These are phyloP conservation scores for Diaporthe eres DNA, from an alignment of 2,329 filamentous ascomycete genomes.

Conservation along the genomic window DNA sequence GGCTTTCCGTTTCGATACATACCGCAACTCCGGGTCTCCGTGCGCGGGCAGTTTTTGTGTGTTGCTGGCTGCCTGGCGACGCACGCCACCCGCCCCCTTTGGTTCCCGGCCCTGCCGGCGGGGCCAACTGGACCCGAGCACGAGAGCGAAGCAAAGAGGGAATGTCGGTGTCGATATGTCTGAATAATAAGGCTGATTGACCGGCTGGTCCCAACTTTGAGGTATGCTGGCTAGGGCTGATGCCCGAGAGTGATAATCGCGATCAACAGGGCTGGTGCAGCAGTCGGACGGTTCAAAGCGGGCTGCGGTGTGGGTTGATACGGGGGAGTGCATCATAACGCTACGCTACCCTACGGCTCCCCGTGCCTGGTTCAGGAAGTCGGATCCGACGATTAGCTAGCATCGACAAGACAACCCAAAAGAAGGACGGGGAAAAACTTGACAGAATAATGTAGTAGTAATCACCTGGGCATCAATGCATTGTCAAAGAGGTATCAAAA, in stretches of 20 bases:
- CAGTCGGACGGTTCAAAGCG: background rate
- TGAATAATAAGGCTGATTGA: background rate
- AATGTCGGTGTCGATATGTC: too few species aligned
- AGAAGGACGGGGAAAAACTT: background rate
- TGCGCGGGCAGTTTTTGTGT: background rate
- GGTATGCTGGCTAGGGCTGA: too few species aligned
- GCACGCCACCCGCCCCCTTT: background rate
- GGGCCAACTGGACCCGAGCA: background rate
- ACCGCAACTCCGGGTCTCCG: background rate
- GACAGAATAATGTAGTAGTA: background rate
- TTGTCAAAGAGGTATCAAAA: conserved; percentile 10
- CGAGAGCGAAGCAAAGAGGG: background rate
- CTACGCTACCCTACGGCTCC: background rate
- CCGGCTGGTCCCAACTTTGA: background rate
- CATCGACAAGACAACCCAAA: background rate
- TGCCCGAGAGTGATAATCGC: background rate
- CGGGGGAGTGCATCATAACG: background rate
- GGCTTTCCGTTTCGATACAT: background rate
- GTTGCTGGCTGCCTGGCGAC: background rate
- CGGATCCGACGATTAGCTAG: background rate
- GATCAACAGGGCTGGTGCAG: conserved; percentile 9
- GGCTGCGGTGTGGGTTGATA: background rate
- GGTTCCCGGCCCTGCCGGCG: conserved; percentile 5
- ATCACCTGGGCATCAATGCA: conserved; percentile 7
- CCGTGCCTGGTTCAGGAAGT: background rate